These are phyloP conservation scores for Oropetium thomaeum DNA, from an alignment of 176 grass and related monocot species.

Conservation along the genomic window DNA sequence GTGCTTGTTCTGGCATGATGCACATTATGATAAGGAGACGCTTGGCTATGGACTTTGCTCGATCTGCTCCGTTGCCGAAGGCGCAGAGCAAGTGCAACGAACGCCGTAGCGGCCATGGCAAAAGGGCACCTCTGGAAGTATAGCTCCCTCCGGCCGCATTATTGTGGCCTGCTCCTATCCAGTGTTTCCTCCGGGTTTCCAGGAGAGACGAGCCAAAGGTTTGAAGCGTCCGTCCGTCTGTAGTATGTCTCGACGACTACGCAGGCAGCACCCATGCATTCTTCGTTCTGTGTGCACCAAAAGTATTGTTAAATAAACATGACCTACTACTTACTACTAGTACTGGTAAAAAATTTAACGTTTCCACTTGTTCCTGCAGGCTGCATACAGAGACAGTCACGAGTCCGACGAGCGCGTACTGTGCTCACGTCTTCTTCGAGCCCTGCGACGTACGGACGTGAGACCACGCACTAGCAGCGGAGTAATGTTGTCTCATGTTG, in stretches of 20 bases:
- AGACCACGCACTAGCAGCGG: background rate
- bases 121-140: too few species aligned
- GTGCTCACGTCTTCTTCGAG: slow-evolving; percentile 32
- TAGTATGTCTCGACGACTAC: background rate
- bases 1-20: too few species aligned
- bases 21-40: too few species aligned
- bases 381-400: slow-evolving; percentile 9
- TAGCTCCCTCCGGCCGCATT: too few species aligned
- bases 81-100: background rate
- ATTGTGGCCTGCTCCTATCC: background rate
- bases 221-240: background rate
- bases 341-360: background rate
- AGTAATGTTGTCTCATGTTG: background rate
- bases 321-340: too few species aligned
- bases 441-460: slow-evolving; percentile 18
- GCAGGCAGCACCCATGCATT: background rate
- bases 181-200: slow-evolving; percentile 9
- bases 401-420: slow-evolving; percentile 1
- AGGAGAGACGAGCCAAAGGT: background rate
- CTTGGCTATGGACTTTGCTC: too few species aligned
- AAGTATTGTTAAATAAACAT: background rate
- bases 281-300: too few species aligned
- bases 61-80: slow-evolving; percentile 6
- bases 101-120: slow-evolving; percentile 19
- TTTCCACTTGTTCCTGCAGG: background rate